Evolutionary conservation across 306 rosid species (phyloP).

Genomic region (Luffa aegyptiaca): DNA sequence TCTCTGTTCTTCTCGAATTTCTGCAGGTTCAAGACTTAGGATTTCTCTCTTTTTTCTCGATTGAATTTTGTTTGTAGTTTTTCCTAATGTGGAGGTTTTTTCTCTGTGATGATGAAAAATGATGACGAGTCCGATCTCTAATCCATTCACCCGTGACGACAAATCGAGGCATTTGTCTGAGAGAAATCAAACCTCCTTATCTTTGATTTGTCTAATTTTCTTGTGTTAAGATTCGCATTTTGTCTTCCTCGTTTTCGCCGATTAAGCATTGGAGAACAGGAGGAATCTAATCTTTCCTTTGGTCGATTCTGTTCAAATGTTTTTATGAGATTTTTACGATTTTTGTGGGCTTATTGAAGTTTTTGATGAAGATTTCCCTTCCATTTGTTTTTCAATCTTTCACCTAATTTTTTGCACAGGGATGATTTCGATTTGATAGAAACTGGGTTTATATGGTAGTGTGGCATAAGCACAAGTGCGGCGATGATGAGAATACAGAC

Average conservation of each 20-base stretch:
- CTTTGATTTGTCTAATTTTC: too few relatives aligned
- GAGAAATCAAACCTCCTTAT: slow-evolving; percentile 3
- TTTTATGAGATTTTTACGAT: too few relatives aligned
- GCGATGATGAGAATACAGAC: slow-evolving; percentile 8
- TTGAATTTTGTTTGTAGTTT: background rate
- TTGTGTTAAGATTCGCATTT: background rate
- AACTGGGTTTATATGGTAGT: background rate
- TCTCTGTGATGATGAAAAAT: slow-evolving; percentile 22
- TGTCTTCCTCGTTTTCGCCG: background rate
- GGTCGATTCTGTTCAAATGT: too few relatives aligned
- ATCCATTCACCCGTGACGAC: slow-evolving; percentile 25
- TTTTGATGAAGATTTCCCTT: background rate
- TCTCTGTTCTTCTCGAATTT: background rate
- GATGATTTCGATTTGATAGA: background rate
- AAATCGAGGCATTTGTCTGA: slow-evolving; percentile 31
- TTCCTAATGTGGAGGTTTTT: background rate
- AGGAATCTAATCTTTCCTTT: too few relatives aligned
- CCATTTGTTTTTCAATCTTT: background rate
- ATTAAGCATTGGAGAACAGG: too few relatives aligned
- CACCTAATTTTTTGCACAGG: background rate
- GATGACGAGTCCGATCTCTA: slow-evolving; percentile 29
- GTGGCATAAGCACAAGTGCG: background rate
- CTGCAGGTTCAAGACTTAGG: background rate
- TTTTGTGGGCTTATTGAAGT: background rate
- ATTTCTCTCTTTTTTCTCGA: background rate